Evolutionary conservation across 169 alveolate species (phyloP), one percentile per base, ranked within the genome.

Genomic region (Babesia gibsoni): DNA sequence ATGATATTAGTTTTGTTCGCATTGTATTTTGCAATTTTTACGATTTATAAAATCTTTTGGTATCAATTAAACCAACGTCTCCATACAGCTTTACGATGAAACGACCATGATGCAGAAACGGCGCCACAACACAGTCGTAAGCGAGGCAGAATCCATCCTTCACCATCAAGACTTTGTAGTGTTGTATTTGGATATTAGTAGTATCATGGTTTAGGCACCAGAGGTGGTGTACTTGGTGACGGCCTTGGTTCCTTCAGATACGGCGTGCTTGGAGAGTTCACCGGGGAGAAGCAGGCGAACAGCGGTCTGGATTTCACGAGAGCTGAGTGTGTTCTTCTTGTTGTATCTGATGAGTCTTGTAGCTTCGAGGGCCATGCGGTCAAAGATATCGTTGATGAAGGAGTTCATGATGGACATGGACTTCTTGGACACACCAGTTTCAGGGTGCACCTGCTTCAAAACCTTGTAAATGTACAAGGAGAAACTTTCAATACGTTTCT

Each of bases 331-430:
- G 90, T 96, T 94, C 94, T 95, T 96, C 88, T 96, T 96, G 93
- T 95, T 95, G 93, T 95, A 95, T 90, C 98, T 95, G 78, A 95
- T 97, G 86, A 96, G 93, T 85, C 95, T 93, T 61, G 97, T 93
- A 68, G 98, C 96, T 82, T 96, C 99, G 48, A 95, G 93, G 63
- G 98, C 97, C 83, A 95, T 92, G 84, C 98, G 92, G 91, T 96
- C 99, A 91, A 96, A 96, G 83, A 93, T 94, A 89, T 96, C 99
- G 87, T 95, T 94, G 63, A 96, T 94, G 90, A 97, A 95, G 22
- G 99, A 97, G 92, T 96, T 97, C 99, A 97, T 97, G 90, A 97
- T 96, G 84, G 93, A 93, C 99, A 97, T 97, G 49, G 98, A 94
- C 90, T 95, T 95, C 95, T 96, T 97, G 69, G 98, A 94, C 77